Evolutionary conservation across 2,329 filamentous ascomycete genomes (phyloP).

Genomic region (Chaetothyriales sp.): DNA sequence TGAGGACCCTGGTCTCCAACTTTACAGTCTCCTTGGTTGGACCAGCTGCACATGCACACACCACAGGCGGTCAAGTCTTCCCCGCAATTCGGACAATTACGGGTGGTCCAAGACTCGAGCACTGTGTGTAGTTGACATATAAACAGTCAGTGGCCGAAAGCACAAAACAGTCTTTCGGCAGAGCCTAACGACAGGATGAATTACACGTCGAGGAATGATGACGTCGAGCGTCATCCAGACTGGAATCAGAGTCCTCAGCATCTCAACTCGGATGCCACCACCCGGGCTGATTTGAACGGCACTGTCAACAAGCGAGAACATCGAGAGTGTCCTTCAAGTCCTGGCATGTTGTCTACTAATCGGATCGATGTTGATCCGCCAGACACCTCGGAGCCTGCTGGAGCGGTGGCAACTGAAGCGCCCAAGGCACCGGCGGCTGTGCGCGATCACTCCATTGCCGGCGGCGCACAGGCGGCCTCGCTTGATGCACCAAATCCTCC

Average conservation of each 20-base stretch:
- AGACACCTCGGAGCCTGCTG: slow-evolving; percentile 2
- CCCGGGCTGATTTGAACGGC: slow-evolving; percentile 47
- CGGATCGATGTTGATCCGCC: slow-evolving; percentile 2
- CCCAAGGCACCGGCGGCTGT: not conserved
- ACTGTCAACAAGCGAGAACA: slow-evolving; percentile 45
- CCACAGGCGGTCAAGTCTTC: no score
- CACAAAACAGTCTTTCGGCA: not conserved
- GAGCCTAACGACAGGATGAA: slow-evolving; percentile 38
- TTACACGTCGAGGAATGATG: slow-evolving; percentile 49
- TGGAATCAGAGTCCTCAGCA: slow-evolving; percentile 50
- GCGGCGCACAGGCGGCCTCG: not conserved
- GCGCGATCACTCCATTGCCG: slow-evolving; percentile 7
- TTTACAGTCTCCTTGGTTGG: no score
- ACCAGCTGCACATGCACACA: no score
- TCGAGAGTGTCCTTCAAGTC: slow-evolving; percentile 25
- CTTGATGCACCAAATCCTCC: not conserved
- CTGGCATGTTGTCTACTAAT: slow-evolving; percentile 5
- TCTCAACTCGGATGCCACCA: slow-evolving; percentile 47
- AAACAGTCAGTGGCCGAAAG: not conserved
- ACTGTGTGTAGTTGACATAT: not conserved
- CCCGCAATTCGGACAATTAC: no score
- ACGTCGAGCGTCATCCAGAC: slow-evolving; percentile 36
- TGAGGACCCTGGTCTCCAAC: no score
- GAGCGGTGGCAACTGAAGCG: not conserved
- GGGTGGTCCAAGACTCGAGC: no score